A percentile compares a stretch with the other conserved stretches of the same genome.
phyloP scores from a whole-genome alignment of 1,284 basidiomycete genomes.

The Stygiomarasmius scandens region DNA sequence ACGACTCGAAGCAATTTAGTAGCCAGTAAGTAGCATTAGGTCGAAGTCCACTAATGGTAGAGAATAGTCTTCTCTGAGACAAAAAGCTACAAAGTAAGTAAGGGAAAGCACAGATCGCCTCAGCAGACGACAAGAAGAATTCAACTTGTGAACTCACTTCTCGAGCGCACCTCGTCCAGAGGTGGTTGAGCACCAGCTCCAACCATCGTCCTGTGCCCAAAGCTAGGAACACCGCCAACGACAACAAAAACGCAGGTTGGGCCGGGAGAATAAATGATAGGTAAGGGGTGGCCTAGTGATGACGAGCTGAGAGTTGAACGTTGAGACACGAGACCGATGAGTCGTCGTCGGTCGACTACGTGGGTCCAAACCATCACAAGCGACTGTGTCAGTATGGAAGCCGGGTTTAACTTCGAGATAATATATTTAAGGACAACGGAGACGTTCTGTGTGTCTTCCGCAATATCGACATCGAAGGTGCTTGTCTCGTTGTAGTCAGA shows the following conservation, averaged over 20 bases:
- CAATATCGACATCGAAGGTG: slow-evolving; percentile 17
- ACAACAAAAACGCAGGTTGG: slow-evolving; percentile 59
- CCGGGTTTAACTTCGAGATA: no score
- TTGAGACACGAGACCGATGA: slow-evolving; percentile 44
- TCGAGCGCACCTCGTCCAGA: slow-evolving; percentile 17
- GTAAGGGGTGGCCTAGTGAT: slow-evolving; percentile 45
- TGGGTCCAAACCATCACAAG: slow-evolving; percentile 49
- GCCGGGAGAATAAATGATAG: slow-evolving; percentile 52
- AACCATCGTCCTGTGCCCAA: slow-evolving; percentile 20
- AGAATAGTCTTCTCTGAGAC: no score
- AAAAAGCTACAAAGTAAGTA: no score
- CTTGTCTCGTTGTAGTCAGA: slow-evolving; percentile 26
- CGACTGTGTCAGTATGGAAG: no score
- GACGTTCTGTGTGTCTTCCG: slow-evolving; percentile 17
- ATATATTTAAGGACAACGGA: slow-evolving; percentile 33
- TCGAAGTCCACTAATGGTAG: no score
- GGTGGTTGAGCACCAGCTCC: slow-evolving; percentile 20
- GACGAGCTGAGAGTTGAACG: slow-evolving; percentile 32
- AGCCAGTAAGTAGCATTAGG: no score
- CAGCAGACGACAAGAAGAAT: no score
- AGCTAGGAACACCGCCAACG: slow-evolving; percentile 35
- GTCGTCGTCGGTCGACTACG: slow-evolving; percentile 48
- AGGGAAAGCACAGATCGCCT: no score
- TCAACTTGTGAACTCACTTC: slow-evolving; percentile 17
- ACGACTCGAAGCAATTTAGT: no score